Evolutionary conservation across 192 early-diverging fungal genomes (phyloP), one percentile per base, ranked within the genome.

Genomic region (Pecoramyces ruminantium): DNA sequence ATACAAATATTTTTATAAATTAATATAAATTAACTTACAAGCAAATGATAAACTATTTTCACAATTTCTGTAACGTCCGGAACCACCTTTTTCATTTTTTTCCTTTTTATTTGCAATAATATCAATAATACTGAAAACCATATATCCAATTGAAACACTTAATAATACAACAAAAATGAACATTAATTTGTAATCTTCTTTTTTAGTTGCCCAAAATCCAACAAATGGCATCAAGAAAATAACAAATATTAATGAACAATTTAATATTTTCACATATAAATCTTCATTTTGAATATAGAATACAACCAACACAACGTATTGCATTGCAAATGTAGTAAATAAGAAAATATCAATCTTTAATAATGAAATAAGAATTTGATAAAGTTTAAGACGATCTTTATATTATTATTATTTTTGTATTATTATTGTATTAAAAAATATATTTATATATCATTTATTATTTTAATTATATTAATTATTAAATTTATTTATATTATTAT

Each of bases 271-370:
- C 6, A 39, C 13, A 6, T 34, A 6, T 11, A 21, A 2, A 4
- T 5, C 2, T 14, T 21, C 18, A 2, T 51, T n/a, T 9, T n/a
- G 5, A n/a, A 67, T 67, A 27, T n/a, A 25, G n/a, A 6, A 5
- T 9, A 67, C 51, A 27, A 27, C 25, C 0, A 67, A 67, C 1
- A 67, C 18, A n/a, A 67, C 3, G 4, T n/a, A 25, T 67, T 67
- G 51, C 17, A 79, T 39, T n/a, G 89, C 88, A 81, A 94, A 94
- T 17, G 87, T 88, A 11, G 93, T 77, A 80, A 94, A 94, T 86
- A 96, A 96, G 86, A 94, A 96, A 2, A 95, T 84, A 78, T 95
- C 94, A 18, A 95, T 80, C 84, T 96, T 96, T 42, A 96, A 85
- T 18, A 95, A 84, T 80, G 94, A 86, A 78, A 96, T 82, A 81